Conservation (phyloP, 768 basidiomycete genomes). For the Leccinum incarnatum region DNA sequence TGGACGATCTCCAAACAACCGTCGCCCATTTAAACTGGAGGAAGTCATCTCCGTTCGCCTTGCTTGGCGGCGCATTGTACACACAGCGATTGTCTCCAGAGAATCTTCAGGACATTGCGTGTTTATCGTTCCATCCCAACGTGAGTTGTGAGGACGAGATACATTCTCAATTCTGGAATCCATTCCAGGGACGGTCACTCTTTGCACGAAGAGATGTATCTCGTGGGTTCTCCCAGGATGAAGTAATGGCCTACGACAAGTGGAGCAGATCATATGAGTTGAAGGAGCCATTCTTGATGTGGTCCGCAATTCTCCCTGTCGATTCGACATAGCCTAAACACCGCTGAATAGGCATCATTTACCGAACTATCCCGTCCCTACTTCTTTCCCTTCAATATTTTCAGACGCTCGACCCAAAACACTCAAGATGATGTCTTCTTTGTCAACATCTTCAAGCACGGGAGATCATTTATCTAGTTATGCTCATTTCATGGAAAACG, state of each 20-base stretch:
- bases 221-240: conserved; percentile 51
- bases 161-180: neutral
- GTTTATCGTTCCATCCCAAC: conserved; percentile 39
- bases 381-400: conserved; percentile 56
- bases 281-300: conserved; percentile 32
- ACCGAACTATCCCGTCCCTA: conserved; percentile 55
- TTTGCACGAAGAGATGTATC: conserved; percentile 54
- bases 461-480: conserved; percentile 47
- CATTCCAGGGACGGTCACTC: conserved; percentile 16
- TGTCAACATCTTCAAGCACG: conserved; percentile 41
- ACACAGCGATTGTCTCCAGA: conserved; percentile 28
- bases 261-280: conserved; percentile 35
- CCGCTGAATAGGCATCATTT: conserved; percentile 41
- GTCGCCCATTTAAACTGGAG: conserved; percentile 51
- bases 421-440: conserved; percentile 40
- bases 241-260: conserved; percentile 37
- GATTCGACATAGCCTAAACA: conserved; percentile 4
- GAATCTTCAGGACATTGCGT: conserved; percentile 30
- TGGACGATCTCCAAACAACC: conserved; percentile 43
- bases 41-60: conserved; percentile 50
- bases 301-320: conserved; percentile 31
- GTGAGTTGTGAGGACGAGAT: conserved; percentile 14
- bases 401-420: conserved; percentile 13
- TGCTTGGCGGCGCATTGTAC: conserved; percentile 56
- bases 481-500: conserved; percentile 48